Evolutionary conservation across 176 grass and related monocot species (phyloP).

Genomic region (Aegilops longissima): DNA sequence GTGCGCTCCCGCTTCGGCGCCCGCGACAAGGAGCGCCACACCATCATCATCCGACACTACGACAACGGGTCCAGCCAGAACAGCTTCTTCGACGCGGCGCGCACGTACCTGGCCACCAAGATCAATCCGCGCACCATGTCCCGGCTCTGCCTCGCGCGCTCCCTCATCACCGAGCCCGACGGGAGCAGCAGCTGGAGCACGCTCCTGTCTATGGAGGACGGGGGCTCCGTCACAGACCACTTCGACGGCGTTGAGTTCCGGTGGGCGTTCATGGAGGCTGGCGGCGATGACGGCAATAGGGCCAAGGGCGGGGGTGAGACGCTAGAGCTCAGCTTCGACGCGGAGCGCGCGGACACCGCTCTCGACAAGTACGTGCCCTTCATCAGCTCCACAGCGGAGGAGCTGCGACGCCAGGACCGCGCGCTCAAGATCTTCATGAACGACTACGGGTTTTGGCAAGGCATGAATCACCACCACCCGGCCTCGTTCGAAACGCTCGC

Average conservation of each 20-base stretch:
- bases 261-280: not conserved
- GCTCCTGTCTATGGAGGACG: conserved; percentile 4
- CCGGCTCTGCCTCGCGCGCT: not conserved
- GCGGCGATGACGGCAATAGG: not conserved
- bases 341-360: not conserved
- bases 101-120: conserved; percentile 8
- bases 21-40: conserved; percentile 13
- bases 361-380: conserved; percentile 6
- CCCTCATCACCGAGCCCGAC: not conserved
- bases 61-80: not conserved
- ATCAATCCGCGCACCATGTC: not conserved
- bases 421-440: conserved; percentile 13
- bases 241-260: not conserved
- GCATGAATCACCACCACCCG: conserved; percentile 7
- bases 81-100: not conserved
- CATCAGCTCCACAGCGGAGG: not conserved
- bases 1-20: conserved; percentile 2
- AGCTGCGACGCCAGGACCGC: not conserved
- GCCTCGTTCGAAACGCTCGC: not conserved
- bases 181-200: not conserved
- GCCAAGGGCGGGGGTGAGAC: not conserved
- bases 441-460: not conserved
- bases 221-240: not conserved
- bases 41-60: not conserved
- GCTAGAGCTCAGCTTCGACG: conserved; percentile 3